Percentiles rank a stretch among this genome's conserved stretches.
These are phyloP conservation scores for Ceratocystiopsis sp. DNA, from an alignment of 2,329 filamentous ascomycete species.

Conservation along the genomic window DNA sequence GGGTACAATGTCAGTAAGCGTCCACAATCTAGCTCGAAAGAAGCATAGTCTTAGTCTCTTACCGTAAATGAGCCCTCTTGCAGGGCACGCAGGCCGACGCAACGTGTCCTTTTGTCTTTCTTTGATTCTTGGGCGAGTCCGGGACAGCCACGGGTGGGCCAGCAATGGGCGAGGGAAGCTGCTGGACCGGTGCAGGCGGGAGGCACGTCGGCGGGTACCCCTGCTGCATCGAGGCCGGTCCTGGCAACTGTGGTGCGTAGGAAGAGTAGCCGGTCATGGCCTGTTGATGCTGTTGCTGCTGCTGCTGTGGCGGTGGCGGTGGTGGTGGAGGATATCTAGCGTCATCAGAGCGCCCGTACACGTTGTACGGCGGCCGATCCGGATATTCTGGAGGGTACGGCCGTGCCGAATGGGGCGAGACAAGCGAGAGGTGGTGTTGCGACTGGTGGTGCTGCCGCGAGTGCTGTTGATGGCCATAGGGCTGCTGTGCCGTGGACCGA, in stretches of 20 bases:
- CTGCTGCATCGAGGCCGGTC: slow-evolving; percentile 7
- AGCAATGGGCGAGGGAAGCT: slow-evolving; percentile 25
- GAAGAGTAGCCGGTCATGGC: slow-evolving; percentile 15
- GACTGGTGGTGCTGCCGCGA: background rate
- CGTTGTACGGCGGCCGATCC: slow-evolving; percentile 22
- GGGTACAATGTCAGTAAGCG: background rate
- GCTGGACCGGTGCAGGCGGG: slow-evolving; percentile 1
- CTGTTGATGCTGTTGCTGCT: slow-evolving; percentile 14
- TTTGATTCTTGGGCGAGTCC: slow-evolving; percentile 42
- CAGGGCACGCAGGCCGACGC: slow-evolving; percentile 74
- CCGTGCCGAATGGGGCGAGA: background rate
- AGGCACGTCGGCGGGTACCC: slow-evolving; percentile 2
- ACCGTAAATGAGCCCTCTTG: slow-evolving; percentile 66
- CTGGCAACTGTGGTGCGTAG: slow-evolving; percentile 12
- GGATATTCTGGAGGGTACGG: slow-evolving; percentile 21
- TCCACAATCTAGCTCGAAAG: background rate
- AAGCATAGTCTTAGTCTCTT: slow-evolving; percentile 12
- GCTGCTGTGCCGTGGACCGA: too few species aligned
- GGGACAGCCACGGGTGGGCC: slow-evolving; percentile 13
- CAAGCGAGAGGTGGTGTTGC: background rate
- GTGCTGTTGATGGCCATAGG: background rate
- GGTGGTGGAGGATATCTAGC: slow-evolving; percentile 13
- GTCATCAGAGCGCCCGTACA: slow-evolving; percentile 21
- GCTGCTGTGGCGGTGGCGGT: too few species aligned
- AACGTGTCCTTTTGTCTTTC: slow-evolving; percentile 65